Evolutionary conservation across 164 flowering plant species (phyloP), one percentile per base, ranked within the genome.

Genomic region (Aristolochia contorta): DNA sequence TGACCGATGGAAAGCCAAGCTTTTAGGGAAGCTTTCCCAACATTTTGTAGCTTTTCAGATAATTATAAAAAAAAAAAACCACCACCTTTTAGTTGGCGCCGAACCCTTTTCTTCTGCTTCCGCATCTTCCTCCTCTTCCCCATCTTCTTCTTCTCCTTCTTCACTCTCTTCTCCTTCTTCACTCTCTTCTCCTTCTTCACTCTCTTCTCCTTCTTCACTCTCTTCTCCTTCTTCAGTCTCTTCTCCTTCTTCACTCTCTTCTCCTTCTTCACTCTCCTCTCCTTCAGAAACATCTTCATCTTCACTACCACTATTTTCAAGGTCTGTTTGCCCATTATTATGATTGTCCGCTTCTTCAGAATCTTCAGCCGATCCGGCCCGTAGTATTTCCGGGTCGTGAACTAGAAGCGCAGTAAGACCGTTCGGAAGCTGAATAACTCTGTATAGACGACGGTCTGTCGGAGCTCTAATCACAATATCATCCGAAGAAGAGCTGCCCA

Each of bases 381-480:
- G 67, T 59, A 77, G 85, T 69, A 93, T 86, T 68, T 90, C 91
- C 0, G 96, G 99, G 67, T 93, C 99, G 77, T 93, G 96, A 54
- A 93, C 76, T 9, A 93, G 86, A 65, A 90, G 62, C 54, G 96
- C 91, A 50, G 72, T 71, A 55, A 93, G 87, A 20, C 91, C 95
- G 56, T 86, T 93, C 0, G 75, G 70, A 16, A 93, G 91, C 47
- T 78, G 69, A 54, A 90, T 64, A 49, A 80, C 58, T 63, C 96
- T 76, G 75, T 93, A 93, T 1, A 78, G 63, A 15, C 96, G 80
- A 24, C 56, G 58, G 59, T 88, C 99, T 37, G 75, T 86, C 2
- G 97, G 99, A 0, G 97, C 81, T 70, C 88, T 90, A 1, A 82
- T 49, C 18, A 93, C 88, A 3, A 76, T 47, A 16, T 79, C 68